phyloP scores from a whole-genome alignment of 495 filamentous ascomycete species.

The Friedmanniomyces endolithicus region DNA sequence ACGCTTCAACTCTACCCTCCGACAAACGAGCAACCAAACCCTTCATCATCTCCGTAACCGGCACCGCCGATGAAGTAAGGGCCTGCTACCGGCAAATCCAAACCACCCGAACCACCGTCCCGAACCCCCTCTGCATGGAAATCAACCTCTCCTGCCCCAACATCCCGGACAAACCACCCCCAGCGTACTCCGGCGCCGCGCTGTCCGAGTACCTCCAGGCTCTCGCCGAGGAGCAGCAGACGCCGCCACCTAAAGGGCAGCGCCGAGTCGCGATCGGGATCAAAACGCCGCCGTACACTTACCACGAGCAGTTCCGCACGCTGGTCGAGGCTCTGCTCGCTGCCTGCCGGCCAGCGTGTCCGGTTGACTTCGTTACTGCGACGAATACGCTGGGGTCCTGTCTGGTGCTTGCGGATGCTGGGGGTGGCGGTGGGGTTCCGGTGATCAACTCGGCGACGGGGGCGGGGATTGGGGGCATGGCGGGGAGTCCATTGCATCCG shows the following conservation, averaged over 20 bases:
- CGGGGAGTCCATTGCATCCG: constrained; percentile 54
- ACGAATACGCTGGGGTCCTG: constrained; percentile 61
- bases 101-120: constrained; percentile 18
- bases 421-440: constrained; percentile 16
- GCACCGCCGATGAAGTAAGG: constrained; percentile 37
- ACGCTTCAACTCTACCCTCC: constrained; percentile 2
- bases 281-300: constrained; percentile 62
- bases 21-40: constrained; percentile 31
- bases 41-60: constrained; percentile 61
- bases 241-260: not conserved
- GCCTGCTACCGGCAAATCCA: constrained; percentile 33
- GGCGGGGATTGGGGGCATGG: constrained; percentile 51
- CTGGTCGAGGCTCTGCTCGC: constrained; percentile 40
- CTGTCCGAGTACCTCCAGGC: constrained; percentile 38
- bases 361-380: constrained; percentile 52
- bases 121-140: constrained; percentile 45
- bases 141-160: constrained; percentile 66
- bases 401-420: constrained; percentile 36
- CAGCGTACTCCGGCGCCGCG: constrained; percentile 43
- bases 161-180: constrained; percentile 52
- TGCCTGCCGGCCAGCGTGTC: constrained; percentile 22
- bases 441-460: constrained; percentile 34
- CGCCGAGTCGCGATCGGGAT: constrained; percentile 41
- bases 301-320: constrained; percentile 44
- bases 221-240: not conserved